phyloP scores from a whole-genome alignment of 2,329 filamentous ascomycete species.

The Claviceps arundinis region DNA sequence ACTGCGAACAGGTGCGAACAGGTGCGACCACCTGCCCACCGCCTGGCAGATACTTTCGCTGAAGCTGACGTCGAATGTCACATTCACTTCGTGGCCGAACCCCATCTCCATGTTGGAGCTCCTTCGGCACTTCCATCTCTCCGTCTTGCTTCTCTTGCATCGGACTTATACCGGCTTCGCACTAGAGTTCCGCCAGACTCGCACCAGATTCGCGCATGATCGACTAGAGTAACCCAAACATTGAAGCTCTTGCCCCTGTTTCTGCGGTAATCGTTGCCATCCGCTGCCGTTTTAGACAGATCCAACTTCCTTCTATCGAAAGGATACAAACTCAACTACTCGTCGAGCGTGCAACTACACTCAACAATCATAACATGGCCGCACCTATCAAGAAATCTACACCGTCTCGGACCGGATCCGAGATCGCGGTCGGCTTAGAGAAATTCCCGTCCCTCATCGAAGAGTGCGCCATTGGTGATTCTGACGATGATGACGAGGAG shows the following conservation, averaged over 20 bases:
- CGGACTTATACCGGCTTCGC: not conserved
- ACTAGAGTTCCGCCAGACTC: not conserved
- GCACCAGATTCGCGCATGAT: not conserved
- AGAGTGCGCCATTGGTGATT: slow-evolving; percentile 6
- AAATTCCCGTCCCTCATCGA: not conserved
- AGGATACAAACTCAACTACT: not conserved
- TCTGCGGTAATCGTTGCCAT: not conserved
- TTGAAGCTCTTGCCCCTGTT: not conserved
- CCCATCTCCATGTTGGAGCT: not conserved
- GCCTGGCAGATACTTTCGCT: slow-evolving; percentile 2
- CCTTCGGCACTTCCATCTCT: not conserved
- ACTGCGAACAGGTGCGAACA: slow-evolving; percentile 3
- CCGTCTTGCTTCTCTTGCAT: not conserved
- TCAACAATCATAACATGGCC: not conserved
- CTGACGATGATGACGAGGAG: slow-evolving; percentile 8
- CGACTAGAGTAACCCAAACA: not conserved
- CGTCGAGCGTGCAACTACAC: not conserved
- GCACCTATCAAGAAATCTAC: not conserved
- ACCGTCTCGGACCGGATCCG: not conserved
- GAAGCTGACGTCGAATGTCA: not conserved
- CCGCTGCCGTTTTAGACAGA: not conserved
- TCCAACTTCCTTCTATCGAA: not conserved
- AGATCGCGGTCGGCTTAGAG: not conserved
- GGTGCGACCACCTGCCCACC: slow-evolving; percentile 3
- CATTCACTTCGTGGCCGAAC: not conserved